Evolutionary conservation across 768 basidiomycete species (phyloP), one percentile per base, ranked within the genome.

Genomic region (Naganishia randhawae): DNA sequence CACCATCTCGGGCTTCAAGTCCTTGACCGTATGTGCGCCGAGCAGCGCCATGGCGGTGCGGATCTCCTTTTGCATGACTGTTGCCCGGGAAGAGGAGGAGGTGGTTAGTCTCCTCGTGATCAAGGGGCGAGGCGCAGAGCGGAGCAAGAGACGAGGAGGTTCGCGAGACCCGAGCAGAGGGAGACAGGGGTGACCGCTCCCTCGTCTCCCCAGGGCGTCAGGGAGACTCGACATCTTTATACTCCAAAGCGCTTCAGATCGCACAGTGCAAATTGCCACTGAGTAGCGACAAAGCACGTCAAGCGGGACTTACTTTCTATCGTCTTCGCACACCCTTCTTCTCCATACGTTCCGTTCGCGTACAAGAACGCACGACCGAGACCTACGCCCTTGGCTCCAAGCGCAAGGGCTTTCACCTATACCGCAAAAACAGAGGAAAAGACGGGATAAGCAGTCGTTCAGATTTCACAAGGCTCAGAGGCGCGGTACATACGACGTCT

Each of bases 341-440:
- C 75, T 14, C 81, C 82, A 70, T 81, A 81, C 5, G 77, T 79
- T 10, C 81, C 76, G 63, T 79, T 79, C 11, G 81, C 80, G 70
- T 80, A 82, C 68, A 83, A 75, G 71, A 82, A 80, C 50, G 79
- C 77, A 31, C 81, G 71, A 33, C 81, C 81, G 13, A 81, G 50
- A 7, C 79, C 80, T 0, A 81, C 81, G 48, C 77, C 81, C 51
- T 78, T 81, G 11, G 80, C 81, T 51, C 81, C 81, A 5, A 96
- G 82, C 74, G 91, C 94, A 10, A 95, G 81, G 0, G 92, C 92
- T 78, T 95, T 96, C 50, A 96, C 69, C 69, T 70, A 45, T 17
- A 31, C 11, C 16, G 13, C 29, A 17, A 1, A 54, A n/a, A n/a
- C n/a, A n/a, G n/a, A n/a, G n/a, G 35, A 29, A 29, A 50, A 4